These are phyloP conservation scores for Trichoderma erinaceum DNA, from an alignment of 495 filamentous ascomycete genomes.

Conservation along the genomic window DNA sequence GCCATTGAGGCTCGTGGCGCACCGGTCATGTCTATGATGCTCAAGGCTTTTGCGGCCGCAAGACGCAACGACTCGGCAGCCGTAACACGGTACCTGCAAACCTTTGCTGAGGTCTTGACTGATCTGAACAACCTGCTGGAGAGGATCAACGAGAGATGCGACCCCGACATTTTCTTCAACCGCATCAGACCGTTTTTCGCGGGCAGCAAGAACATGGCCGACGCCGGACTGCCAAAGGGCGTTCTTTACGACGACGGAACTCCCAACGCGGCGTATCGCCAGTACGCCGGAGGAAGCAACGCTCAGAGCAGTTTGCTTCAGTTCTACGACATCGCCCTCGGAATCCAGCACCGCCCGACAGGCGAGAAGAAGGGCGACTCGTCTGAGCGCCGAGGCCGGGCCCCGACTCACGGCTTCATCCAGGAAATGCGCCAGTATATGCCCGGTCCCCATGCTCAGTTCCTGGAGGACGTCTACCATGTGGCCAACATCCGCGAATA, in stretches of 20 bases:
- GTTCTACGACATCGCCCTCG: slow-evolving; percentile 86
- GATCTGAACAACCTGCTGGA: slow-evolving; percentile 68
- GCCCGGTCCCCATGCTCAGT: slow-evolving; percentile 86
- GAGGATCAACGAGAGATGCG: slow-evolving; percentile 91
- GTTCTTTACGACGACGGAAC: slow-evolving; percentile 78
- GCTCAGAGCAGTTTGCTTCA: slow-evolving; percentile 94
- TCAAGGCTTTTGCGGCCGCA: slow-evolving; percentile 79
- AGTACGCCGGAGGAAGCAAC: slow-evolving; percentile 88
- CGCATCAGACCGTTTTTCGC: slow-evolving; percentile 90
- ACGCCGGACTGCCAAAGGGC: slow-evolving; percentile 81
- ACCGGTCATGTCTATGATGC: slow-evolving; percentile 81
- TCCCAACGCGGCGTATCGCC: slow-evolving; percentile 58
- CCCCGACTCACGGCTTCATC: slow-evolving; percentile 80
- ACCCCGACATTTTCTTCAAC: slow-evolving; percentile 90
- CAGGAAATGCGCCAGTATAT: slow-evolving; percentile 95
- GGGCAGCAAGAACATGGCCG: slow-evolving; percentile 93
- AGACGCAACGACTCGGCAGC: slow-evolving; percentile 59
- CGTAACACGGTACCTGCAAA: slow-evolving; percentile 67
- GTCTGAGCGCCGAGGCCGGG: slow-evolving; percentile 46
- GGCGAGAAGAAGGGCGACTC: slow-evolving; percentile 54
- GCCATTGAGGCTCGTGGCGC: slow-evolving; percentile 92
- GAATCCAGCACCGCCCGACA: slow-evolving; percentile 86
- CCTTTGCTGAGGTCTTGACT: slow-evolving; percentile 80
- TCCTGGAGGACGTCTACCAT: slow-evolving; percentile 68
- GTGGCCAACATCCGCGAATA: slow-evolving; percentile 88